These are phyloP conservation scores for Suhomyces xylopsoci DNA, from an alignment of 805 yeast genomes.

Conservation along the genomic window DNA sequence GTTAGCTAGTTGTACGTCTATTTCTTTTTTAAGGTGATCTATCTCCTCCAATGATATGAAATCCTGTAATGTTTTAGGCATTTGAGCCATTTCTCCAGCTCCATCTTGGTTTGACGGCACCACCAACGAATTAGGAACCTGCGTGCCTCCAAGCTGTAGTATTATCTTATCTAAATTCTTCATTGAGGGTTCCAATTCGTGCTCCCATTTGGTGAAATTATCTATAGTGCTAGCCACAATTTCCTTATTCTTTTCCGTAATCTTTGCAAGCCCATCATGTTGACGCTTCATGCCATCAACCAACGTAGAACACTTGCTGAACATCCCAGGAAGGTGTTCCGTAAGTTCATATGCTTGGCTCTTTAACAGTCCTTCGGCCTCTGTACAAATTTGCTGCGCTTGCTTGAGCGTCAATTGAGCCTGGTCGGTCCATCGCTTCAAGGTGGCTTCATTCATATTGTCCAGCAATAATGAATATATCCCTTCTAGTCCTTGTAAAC, in stretches of 20 bases:
- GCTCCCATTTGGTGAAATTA: constrained; percentile 1
- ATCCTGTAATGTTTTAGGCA: constrained; percentile 19
- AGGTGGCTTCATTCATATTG: constrained; percentile 6
- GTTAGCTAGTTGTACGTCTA: constrained; percentile 26
- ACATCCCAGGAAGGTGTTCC: constrained; percentile 20
- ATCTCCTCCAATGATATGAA: constrained; percentile 36
- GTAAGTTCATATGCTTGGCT: constrained; percentile 21
- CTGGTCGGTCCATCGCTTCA: constrained; percentile 27
- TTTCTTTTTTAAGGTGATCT: constrained; percentile 20
- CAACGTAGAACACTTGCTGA: constrained; percentile 14
- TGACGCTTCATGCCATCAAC: constrained; percentile 15
- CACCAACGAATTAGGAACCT: constrained; percentile 26
- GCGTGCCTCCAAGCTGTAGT: constrained; percentile 19
- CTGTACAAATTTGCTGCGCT: constrained; percentile 32
- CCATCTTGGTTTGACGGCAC: constrained; percentile 2
- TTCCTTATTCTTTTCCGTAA: constrained; percentile 15
- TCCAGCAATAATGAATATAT: background rate
- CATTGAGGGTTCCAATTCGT: constrained; percentile 20
- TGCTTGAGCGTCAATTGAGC: constrained; percentile 25
- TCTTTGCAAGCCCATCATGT: constrained; percentile 10
- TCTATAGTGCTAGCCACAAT: constrained; percentile 1
- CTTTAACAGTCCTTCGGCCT: constrained; percentile 31
- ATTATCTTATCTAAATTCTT: constrained; percentile 23
- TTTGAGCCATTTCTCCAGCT: background rate
- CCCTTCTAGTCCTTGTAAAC: background rate